Evolutionary conservation across 352 stramenopile species (phyloP).

Genomic region (Globisporangium recalcitrans): DNA sequence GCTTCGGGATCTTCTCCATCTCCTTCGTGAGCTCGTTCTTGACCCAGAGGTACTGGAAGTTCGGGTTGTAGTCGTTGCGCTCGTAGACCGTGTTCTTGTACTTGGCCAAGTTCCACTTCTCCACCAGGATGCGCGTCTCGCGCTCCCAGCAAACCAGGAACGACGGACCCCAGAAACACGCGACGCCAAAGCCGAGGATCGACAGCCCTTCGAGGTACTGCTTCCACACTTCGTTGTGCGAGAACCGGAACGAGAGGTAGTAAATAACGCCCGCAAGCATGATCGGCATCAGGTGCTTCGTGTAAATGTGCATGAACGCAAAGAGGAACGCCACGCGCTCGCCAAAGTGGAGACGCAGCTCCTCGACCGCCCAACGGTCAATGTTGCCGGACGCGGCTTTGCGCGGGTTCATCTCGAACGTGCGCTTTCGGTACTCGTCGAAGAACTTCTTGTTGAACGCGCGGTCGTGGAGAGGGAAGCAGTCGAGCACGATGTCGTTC

Average conservation of each 20-base stretch:
- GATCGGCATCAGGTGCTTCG: constrained; percentile 76
- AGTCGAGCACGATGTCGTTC: constrained; percentile 70
- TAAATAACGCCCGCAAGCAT: constrained; percentile 61
- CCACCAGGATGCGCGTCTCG: constrained; percentile 82
- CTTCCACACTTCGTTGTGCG: constrained; percentile 46
- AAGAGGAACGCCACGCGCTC: constrained; percentile 87
- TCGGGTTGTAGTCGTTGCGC: constrained; percentile 80
- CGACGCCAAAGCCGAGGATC: constrained; percentile 62
- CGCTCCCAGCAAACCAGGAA: constrained; percentile 83
- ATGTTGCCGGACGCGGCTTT: constrained; percentile 73
- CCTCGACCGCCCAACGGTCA: constrained; percentile 82
- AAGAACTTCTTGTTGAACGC: constrained; percentile 87
- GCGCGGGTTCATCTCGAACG: constrained; percentile 62
- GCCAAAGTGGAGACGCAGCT: constrained; percentile 83
- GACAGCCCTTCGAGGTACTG: constrained; percentile 71
- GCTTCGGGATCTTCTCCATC: constrained; percentile 84
- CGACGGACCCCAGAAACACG: constrained; percentile 76
- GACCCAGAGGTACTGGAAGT: constrained; percentile 84
- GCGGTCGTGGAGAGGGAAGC: constrained; percentile 80
- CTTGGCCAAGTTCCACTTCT: constrained; percentile 86
- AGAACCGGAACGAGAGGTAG: constrained; percentile 73
- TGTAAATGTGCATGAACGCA: constrained; percentile 90
- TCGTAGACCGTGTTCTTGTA: constrained; percentile 89
- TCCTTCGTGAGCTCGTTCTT: constrained; percentile 84
- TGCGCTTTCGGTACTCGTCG: constrained; percentile 78